phyloP scores from a whole-genome alignment of 225 moss, liverwort and hornwort species.

The Antitrichia curtipendula region DNA sequence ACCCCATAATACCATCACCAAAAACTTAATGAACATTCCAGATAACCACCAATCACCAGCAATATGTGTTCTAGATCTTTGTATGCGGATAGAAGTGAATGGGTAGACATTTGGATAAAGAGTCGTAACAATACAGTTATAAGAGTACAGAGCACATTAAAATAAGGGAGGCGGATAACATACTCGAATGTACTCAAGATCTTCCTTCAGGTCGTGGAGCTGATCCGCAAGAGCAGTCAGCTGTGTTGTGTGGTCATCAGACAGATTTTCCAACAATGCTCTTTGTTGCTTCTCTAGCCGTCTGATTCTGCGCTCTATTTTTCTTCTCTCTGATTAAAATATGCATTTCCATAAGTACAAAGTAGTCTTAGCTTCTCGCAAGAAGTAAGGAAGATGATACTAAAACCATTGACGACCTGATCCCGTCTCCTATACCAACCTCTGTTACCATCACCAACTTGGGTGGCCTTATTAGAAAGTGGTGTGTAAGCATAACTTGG shows the following conservation, averaged over 20 bases:
- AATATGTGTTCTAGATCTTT: background rate
- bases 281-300: constrained; percentile 93
- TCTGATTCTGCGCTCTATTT: constrained; percentile 89
- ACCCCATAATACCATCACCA: background rate
- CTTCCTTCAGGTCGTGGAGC: constrained; percentile 82
- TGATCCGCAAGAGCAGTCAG: constrained; percentile 43
- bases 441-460: background rate
- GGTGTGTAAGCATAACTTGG: background rate
- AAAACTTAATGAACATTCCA: background rate
- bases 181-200: constrained; percentile 97
- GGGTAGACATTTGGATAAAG: background rate
- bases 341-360: background rate
- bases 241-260: constrained; percentile 39
- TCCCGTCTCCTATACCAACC: background rate
- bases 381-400: background rate
- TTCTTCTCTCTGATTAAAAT: constrained; percentile 65
- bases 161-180: background rate
- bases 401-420: background rate
- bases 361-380: background rate
- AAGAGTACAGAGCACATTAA: background rate
- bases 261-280: constrained; percentile 50
- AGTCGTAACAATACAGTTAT: background rate
- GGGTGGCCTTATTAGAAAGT: background rate
- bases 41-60: background rate
- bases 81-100: background rate